Base-by-base conservation (phyloP, 257 asterid genomes). In the Jacaranda mimosifolia region DNA sequence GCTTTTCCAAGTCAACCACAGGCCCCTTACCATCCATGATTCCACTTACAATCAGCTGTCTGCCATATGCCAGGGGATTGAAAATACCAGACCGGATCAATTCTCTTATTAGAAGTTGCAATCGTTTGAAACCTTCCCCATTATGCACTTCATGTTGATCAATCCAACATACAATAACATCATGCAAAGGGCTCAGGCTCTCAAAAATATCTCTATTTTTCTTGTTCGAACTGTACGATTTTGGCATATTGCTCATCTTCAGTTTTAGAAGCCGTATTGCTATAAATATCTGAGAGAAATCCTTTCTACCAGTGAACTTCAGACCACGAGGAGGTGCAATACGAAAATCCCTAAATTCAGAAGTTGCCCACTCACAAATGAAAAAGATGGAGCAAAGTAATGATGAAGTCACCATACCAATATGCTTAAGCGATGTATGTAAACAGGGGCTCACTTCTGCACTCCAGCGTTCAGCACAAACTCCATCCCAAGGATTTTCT, bases 361-460 rank as follows among this genome's bases (percentile, higher is more conserved):
- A 94, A 45, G 98, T 89, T 68, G 98, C 98, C 99, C 99, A 96
- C 83, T 94, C 99, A 80, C 97, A 96, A 63, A 96, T 86, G 85
- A 89, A 92, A 82, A 94, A 94, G 26, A 94, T 80, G 71, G 98
- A 92, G 81, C 94, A 96, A 70, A 92, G 74, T 75, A 89, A 80
- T 48, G 96, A 83, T 57, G 88, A 83, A 35, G 88, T 81, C 76
- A 87, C 94, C 60, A 52, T 73, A 55, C 96, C 88, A 63, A 86
- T 88, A 83, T 88, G 89, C 89, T 92, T 89, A 18, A 93, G 94
- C 8, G 99, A 89, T 56, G 91, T 81, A 70, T 87, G 92, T 76
- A 96, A 83, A 83, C 92, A 83, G 40, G 93, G 84, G 77, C 94
- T 91, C 70, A 89, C 96, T 82, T 94, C 97, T 65, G 96, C 84